Evolutionary conservation across 2,329 filamentous ascomycete genomes (phyloP).

Genomic region (Colletotrichum sp.): DNA sequence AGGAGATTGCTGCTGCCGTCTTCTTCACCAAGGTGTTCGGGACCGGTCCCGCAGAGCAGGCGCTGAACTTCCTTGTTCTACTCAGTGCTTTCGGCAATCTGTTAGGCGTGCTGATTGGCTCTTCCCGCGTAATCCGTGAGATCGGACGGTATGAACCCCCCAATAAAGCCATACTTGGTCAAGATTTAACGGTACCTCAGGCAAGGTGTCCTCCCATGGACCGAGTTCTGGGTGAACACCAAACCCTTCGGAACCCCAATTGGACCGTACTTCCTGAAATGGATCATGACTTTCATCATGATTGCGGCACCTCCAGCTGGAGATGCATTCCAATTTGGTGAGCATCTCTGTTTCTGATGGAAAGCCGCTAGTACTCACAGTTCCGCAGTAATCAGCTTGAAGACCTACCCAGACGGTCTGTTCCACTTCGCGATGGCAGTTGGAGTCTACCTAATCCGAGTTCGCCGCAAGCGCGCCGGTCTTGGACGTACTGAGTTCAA

Average conservation of each 20-base stretch:
- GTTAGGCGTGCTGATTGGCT: constrained; percentile 58
- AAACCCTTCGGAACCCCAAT: constrained; percentile 68
- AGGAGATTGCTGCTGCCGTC: constrained; percentile 58
- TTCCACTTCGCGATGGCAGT: constrained; percentile 62
- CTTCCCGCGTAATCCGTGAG: constrained; percentile 63
- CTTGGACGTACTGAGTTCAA: constrained; percentile 56
- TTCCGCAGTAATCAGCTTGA: constrained; percentile 58
- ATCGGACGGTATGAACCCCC: constrained; percentile 50
- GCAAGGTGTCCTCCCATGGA: constrained; percentile 66
- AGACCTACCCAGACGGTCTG: constrained; percentile 61
- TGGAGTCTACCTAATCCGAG: constrained; percentile 63
- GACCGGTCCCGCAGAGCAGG: constrained; percentile 49
- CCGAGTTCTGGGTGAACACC: constrained; percentile 66
- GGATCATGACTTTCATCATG: constrained; percentile 62
- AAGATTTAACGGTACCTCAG: constrained; percentile 15
- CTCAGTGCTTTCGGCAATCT: constrained; percentile 65
- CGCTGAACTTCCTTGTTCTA: constrained; percentile 61
- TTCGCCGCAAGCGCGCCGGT: constrained; percentile 54
- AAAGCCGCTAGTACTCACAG: background rate
- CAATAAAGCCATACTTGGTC: background rate
- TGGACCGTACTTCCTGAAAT: constrained; percentile 64
- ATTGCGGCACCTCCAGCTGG: constrained; percentile 65
- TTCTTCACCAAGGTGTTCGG: constrained; percentile 67
- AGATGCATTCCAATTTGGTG: constrained; percentile 67
- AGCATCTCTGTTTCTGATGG: fast-evolving